These are phyloP conservation scores for Pleurotus platypus DNA, from an alignment of 768 basidiomycete species.

Conservation along the genomic window DNA sequence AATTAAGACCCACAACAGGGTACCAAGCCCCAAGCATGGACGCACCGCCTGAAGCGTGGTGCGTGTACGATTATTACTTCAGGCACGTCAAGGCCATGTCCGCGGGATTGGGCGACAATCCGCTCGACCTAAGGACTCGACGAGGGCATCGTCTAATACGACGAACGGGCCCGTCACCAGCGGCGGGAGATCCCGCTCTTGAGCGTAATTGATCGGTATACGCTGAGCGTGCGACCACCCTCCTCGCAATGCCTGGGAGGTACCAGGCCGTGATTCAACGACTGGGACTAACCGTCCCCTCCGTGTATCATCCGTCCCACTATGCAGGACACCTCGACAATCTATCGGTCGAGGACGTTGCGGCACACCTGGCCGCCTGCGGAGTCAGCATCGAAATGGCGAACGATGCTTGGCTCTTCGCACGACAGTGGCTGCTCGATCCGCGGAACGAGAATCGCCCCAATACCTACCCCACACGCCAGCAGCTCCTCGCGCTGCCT, in stretches of 20 bases:
- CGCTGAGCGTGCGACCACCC: not conserved
- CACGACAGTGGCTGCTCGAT: not conserved
- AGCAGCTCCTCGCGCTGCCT: too few relatives aligned
- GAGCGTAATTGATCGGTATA: not conserved
- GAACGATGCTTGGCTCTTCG: not conserved
- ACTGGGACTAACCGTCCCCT: not conserved
- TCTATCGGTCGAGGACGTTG: conserved; percentile 11
- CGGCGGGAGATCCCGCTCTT: not conserved
- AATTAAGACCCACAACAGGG: too few relatives aligned
- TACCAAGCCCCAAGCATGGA: not conserved
- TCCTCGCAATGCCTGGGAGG: not conserved
- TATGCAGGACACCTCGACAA: not conserved
- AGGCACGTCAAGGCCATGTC: not conserved
- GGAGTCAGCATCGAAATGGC: not conserved
- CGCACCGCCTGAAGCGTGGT: not conserved
- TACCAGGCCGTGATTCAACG: not conserved
- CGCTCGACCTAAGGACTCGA: not conserved
- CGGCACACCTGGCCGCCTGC: not conserved
- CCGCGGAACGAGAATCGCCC: conserved; percentile 11
- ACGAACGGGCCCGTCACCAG: not conserved
- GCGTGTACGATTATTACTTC: not conserved
- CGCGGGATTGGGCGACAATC: not conserved
- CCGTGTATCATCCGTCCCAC: not conserved
- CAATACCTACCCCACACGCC: too few relatives aligned
- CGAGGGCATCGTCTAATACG: not conserved